phyloP scores from a whole-genome alignment of 2,329 filamentous ascomycete species.

The Xylariaceae sp. region DNA sequence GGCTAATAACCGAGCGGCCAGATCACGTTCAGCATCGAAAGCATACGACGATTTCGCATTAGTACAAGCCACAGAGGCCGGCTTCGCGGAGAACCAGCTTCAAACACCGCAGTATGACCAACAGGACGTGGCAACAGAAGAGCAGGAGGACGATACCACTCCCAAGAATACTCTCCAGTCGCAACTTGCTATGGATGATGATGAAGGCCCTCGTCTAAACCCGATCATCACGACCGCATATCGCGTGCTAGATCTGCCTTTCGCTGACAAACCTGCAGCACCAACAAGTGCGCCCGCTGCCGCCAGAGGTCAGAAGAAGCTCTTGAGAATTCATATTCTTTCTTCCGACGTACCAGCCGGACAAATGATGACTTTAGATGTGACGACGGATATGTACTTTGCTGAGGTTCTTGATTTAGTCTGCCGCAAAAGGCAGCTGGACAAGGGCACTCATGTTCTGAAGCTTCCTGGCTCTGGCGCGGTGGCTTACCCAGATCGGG shows the following conservation, averaged over 20 bases:
- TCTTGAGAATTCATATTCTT: slow-evolving; percentile 66
- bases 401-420: slow-evolving; percentile 75
- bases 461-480: slow-evolving; percentile 71
- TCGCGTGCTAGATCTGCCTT: slow-evolving; percentile 43
- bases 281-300: slow-evolving; percentile 41
- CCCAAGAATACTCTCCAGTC: slow-evolving; percentile 47
- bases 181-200: slow-evolving; percentile 31
- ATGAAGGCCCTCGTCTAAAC: slow-evolving; percentile 43
- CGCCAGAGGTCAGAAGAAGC: slow-evolving; percentile 60
- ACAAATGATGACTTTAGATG: slow-evolving; percentile 68
- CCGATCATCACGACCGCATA: slow-evolving; percentile 59
- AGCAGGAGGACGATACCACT: slow-evolving; percentile 38
- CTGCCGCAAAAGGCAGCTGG: slow-evolving; percentile 70
- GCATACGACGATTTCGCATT: slow-evolving; percentile 80
- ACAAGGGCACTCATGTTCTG: slow-evolving; percentile 73
- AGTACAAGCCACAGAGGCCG: slow-evolving; percentile 63
- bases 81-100: slow-evolving; percentile 64
- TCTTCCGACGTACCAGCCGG: slow-evolving; percentile 64
- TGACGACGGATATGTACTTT: slow-evolving; percentile 77
- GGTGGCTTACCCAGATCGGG: slow-evolving; percentile 70
- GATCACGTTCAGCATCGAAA: slow-evolving; percentile 63
- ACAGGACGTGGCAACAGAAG: slow-evolving; percentile 40
- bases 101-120: slow-evolving; percentile 62
- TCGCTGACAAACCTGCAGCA: slow-evolving; percentile 53
- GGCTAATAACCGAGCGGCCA: slow-evolving; percentile 64